Conservation (phyloP, 768 basidiomycete genomes). For the Agaricus bisporus region DNA sequence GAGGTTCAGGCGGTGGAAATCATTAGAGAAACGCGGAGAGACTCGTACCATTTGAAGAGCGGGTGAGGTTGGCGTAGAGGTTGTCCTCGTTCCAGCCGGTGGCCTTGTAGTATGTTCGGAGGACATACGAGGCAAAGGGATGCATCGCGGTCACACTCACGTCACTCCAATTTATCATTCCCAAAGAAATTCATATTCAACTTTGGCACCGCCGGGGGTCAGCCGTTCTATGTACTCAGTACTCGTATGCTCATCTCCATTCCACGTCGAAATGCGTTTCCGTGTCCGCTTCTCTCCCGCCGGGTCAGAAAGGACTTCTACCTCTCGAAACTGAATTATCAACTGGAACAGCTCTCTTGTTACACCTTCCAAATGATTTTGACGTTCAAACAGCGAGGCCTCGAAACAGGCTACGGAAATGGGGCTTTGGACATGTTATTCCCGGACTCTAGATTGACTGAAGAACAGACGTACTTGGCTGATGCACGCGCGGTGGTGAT, state of each 20-base stretch:
- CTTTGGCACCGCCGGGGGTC: neutral
- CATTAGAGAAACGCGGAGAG: constrained; percentile 1
- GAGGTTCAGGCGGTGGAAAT: neutral
- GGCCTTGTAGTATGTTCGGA: constrained; percentile 84
- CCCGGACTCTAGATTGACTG: neutral
- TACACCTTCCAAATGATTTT: neutral
- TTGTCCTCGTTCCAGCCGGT: constrained; percentile 98
- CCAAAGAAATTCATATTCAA: neutral
- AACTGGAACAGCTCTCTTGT: neutral
- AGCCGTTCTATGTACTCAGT: constrained; percentile 1
- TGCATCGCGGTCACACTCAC: constrained; percentile 39
- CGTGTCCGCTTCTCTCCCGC: neutral
- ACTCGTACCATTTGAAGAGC: constrained; percentile 74
- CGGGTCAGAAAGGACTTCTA: neutral
- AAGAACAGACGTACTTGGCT: neutral
- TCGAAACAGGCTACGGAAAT: constrained; percentile 9
- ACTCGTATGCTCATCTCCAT: neutral
- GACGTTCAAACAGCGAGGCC: neutral
- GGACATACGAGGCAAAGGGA: constrained; percentile 82
- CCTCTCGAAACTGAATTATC: neutral
- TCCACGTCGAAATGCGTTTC: neutral
- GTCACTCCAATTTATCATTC: neutral
- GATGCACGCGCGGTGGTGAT: neutral
- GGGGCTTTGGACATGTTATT: neutral
- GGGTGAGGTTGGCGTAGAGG: constrained; percentile 82